Base-by-base conservation (phyloP, 441 rosid species). In the Erodium moschatum region DNA sequence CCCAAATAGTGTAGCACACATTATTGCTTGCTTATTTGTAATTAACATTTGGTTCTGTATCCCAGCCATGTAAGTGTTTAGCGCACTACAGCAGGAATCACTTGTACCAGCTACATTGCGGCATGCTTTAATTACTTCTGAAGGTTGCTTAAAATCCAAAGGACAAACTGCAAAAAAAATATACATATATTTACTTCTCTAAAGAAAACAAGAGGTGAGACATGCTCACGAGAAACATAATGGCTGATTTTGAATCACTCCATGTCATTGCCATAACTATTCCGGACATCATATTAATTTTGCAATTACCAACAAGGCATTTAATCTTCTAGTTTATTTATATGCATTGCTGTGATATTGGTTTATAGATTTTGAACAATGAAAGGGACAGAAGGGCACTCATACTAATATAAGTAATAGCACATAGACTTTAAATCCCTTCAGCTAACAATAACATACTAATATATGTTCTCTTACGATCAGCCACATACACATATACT, bases 1-100 rank as follows among this genome's bases (percentile, higher is more conserved):
- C 66, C 98, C 98, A 65, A 93, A 84, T 67, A 79, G 78, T 40
- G 92, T 84, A 52, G 98, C 92, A 82, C 98, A 93, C 35, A 89
- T 84, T 69, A 93, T 93, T 58, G 98, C 97, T 74, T 91, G 98
- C 79, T 89, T 88, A 81, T 93, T 93, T 69, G 97, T 93, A 69
- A 93, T 93, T 72, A 93, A 75, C 97, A 93, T 93, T 77, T 93
- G 97, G 76, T 83, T 90, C 66, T 89, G 97, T 78, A 93, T 72
- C 70, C 95, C 85, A 5, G 86, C 80, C 67, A 93, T 90, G 77
- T 90, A 93, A 11, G 87, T 68, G 73, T 87, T 90, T 70, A 90
- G 75, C 44, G 98, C 85, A 83, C 96, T 87, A 81, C 98, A 93
- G 70, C 98, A 93, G 20, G 91, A 86, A 70, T 97, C 94, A 81